These are phyloP conservation scores for Geotrichum histeridarum DNA, from an alignment of 1,139 yeast species.

Conservation along the genomic window DNA sequence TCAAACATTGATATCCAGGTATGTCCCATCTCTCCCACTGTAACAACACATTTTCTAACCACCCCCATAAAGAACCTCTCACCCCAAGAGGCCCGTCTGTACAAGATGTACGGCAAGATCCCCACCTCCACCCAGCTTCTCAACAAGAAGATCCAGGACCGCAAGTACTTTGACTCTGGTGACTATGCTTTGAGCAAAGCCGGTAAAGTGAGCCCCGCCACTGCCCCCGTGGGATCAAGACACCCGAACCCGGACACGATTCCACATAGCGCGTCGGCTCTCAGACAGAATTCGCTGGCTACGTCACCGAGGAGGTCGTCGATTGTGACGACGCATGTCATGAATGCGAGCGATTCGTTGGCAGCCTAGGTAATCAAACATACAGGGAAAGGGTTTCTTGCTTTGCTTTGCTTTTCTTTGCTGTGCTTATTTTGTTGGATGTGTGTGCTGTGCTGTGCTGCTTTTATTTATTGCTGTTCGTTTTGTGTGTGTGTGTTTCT, in stretches of 20 bases:
- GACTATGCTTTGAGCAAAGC: slow-evolving; percentile 92
- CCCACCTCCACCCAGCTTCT: slow-evolving; percentile 84
- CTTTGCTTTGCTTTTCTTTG: neutral
- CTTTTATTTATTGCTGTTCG: neutral
- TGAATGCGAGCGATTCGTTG: slow-evolving; percentile 9
- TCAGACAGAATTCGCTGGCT: neutral
- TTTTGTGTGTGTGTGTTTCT: neutral
- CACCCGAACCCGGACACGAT: slow-evolving; percentile 2
- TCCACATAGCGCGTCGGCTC: neutral
- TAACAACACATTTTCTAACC: neutral
- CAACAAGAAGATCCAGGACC: slow-evolving; percentile 63
- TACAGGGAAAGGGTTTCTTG: neutral
- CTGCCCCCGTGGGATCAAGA: neutral
- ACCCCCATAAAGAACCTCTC: slow-evolving; percentile 15
- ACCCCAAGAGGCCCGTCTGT: slow-evolving; percentile 45
- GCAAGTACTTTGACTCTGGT: slow-evolving; percentile 94
- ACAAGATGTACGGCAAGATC: slow-evolving; percentile 78
- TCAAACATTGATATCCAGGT: neutral
- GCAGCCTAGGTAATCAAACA: neutral
- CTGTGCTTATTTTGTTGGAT: neutral
- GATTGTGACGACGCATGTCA: slow-evolving; percentile 7
- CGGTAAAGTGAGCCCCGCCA: neutral
- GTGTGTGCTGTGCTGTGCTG: neutral
- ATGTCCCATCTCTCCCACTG: neutral
- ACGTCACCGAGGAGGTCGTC: slow-evolving; percentile 1